phyloP scores from a whole-genome alignment of 2,329 filamentous ascomycete species.

The Orbilia quercus region DNA sequence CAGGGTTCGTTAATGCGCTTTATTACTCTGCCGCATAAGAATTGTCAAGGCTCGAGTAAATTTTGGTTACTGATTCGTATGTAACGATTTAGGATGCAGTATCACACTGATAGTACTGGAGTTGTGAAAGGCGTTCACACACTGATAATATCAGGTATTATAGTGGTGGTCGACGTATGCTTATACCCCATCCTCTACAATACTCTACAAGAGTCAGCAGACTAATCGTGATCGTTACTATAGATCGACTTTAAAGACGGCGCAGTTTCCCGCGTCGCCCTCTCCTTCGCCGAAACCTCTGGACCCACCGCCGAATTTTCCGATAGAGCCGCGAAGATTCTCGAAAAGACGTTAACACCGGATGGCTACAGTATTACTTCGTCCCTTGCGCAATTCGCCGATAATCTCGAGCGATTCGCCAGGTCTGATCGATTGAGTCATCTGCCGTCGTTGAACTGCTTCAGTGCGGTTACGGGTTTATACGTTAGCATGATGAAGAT shows the following conservation, averaged over 20 bases:
- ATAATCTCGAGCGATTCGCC: conserved; percentile 77
- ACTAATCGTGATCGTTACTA: background rate
- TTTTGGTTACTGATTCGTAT: conserved; percentile 59
- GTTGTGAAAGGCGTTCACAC: conserved; percentile 66
- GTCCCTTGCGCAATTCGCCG: conserved; percentile 75
- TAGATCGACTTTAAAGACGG: conserved; percentile 71
- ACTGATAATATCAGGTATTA: conserved; percentile 72
- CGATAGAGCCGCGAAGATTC: conserved; percentile 72
- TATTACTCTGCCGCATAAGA: background rate
- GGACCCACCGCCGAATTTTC: conserved; percentile 72
- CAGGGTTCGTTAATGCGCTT: conserved; percentile 67
- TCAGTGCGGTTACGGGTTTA: conserved; percentile 79
- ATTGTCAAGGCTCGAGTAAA: conserved; percentile 58
- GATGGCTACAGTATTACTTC: conserved; percentile 73
- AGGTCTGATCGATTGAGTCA: conserved; percentile 77
- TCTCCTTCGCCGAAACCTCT: conserved; percentile 73
- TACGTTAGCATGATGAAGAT: conserved; percentile 76
- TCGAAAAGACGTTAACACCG: conserved; percentile 71
- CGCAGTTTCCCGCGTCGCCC: conserved; percentile 71
- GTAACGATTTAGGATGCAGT: conserved; percentile 66
- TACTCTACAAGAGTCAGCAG: background rate
- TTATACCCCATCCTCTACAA: background rate
- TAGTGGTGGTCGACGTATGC: conserved; percentile 69
- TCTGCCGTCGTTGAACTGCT: conserved; percentile 76
- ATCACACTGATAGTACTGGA: conserved; percentile 70